Evolutionary conservation across 2,329 filamentous ascomycete genomes (phyloP).

Genomic region (Xylariaceae sp.): DNA sequence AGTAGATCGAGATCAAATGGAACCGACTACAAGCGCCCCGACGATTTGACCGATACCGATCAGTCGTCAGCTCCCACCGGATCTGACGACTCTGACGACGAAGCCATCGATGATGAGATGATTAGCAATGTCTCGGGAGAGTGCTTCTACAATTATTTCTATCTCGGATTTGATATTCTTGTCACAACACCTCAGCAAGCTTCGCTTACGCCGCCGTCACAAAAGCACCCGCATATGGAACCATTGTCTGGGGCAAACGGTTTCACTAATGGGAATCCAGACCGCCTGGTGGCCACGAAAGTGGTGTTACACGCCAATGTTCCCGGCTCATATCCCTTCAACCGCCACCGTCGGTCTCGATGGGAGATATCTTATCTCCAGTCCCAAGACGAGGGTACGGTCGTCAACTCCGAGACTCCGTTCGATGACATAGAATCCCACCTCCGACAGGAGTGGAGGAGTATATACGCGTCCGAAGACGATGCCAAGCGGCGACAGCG

Average conservation of each 20-base stretch:
- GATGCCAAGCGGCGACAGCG: slow-evolving; percentile 52
- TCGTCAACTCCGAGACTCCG: slow-evolving; percentile 69
- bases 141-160: slow-evolving; percentile 97
- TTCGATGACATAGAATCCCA: slow-evolving; percentile 69
- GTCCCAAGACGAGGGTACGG: slow-evolving; percentile 39
- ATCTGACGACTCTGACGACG: slow-evolving; percentile 65
- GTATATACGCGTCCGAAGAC: slow-evolving; percentile 55
- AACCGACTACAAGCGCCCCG: slow-evolving; percentile 42
- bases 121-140: slow-evolving; percentile 59
- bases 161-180: slow-evolving; percentile 88
- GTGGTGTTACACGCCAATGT: slow-evolving; percentile 93
- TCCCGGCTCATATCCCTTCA: slow-evolving; percentile 94
- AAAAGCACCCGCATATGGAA: slow-evolving; percentile 23
- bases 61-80: slow-evolving; percentile 69
- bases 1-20: slow-evolving; percentile 44
- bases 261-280: slow-evolving; percentile 43
- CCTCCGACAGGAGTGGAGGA: slow-evolving; percentile 67
- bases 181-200: slow-evolving; percentile 71
- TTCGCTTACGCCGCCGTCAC: slow-evolving; percentile 59
- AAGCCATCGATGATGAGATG: slow-evolving; percentile 53
- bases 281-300: slow-evolving; percentile 81
- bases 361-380: slow-evolving; percentile 70
- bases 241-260: slow-evolving; percentile 26
- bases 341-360: slow-evolving; percentile 82
- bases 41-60: slow-evolving; percentile 67